Base-by-base conservation (phyloP, 768 basidiomycete genomes). In the Leccinum incarnatum region DNA sequence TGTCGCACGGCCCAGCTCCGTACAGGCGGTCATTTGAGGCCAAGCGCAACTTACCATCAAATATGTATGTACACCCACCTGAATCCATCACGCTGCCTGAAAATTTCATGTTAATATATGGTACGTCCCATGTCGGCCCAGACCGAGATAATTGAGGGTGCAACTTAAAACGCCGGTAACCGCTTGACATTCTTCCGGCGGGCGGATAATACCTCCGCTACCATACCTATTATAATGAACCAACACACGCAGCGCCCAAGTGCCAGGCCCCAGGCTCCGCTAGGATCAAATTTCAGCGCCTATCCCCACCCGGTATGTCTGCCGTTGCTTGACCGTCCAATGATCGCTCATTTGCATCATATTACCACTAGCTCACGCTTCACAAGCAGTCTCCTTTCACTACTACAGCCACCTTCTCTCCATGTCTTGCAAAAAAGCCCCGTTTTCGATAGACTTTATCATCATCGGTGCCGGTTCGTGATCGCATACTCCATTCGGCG, bases 401-500 rank as follows among this genome's bases (percentile, higher is more conserved):
- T 42, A 6, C 37, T 37, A 17, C 51, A 34, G 11, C 30, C 42
- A 51, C 5, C 15, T 54, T 56, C 12, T 47, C 19, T n/a, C 36
- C 19, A 69, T 68, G 68, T 61, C 62, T n/a, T 58, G 21, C 51
- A 64, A 60, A 42, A 66, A 66, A 56, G 69, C 69, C 1, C 65
- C 57, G 7, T 63, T 72, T 27, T 11, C 63, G 21, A 65, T 74
- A 47, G 73, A 72, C n/a, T 64, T 74, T 40, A 74, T 72, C 58
- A 53, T 72, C 56, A 47, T 72, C 23, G 71, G 71, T 45, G 71
- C 72, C 59, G 72, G 71, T 69, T 15, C 21, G 65, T 55, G 6
- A 30, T 8, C n/a, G 25, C 29, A 34, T 23, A n/a, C 21, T 17
- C 23, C 29, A 5, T n/a, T 30, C 42, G 30, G 40, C 25, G 17